Base-by-base conservation (phyloP, 495 filamentous ascomycete species). In the Delitschia confertaspora region DNA sequence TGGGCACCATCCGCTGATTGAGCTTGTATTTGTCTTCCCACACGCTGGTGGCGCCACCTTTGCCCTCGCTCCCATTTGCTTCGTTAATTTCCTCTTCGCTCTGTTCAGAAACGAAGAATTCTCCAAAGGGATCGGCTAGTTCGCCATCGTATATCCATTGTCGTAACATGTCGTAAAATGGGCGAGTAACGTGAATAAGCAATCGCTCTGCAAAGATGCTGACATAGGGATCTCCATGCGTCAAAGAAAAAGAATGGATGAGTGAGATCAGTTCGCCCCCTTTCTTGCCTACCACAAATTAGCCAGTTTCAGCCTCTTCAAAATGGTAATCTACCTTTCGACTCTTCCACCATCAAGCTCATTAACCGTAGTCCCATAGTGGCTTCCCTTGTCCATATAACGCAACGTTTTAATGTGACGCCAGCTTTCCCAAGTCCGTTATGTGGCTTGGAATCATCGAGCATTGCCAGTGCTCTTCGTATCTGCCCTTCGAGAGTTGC, bases 71-170 rank as follows among this genome's bases (percentile, higher is more conserved):
- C 33, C 56, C 55, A 33, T 45, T 56, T 2, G 33, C 43, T 19
- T 75, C 72, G 33, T 66, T 69, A 27, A 64, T 50, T 6, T 71
- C 68, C 32, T 65, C 69, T 26, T 69, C 70, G 38, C 68, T 65
- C 49, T 88, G 82, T 60, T 95, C 87, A 24, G 77, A 76, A 19
- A 99, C 88, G 56, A 96, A 95, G 63, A 99, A 99, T 55, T 99
- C 93, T 22, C 80, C 72, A 55, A 91, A 94, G 6, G 93, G 93
- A 66, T 99, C 93, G 11, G 83, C 87, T 14, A 99, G 74, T 66
- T 99, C 93, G 39, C 93, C 93, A 58, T 96, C 89, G 60, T 96
- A 99, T 37, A 96, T 95, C 93, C 93, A 99, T 47, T 83, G 79
- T 38, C 88, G 79, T 42, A 96, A 72, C 75, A 95, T 96, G 50